phyloP scores from a whole-genome alignment of 257 asterid genomes.

The Rehmannia glutinosa region DNA sequence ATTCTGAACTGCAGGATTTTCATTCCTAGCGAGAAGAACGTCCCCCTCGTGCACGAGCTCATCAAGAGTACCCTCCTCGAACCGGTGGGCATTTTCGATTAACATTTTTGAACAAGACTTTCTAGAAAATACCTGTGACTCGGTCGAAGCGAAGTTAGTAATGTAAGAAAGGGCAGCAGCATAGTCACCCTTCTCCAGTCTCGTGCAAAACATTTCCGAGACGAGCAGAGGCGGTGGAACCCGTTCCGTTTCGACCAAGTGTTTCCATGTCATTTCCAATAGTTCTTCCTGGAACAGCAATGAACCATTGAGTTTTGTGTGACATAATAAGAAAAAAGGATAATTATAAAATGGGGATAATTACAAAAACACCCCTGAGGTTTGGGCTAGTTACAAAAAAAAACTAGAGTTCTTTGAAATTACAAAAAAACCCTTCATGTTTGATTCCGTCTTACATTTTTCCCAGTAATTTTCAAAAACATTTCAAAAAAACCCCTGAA shows the following conservation, averaged over 20 bases:
- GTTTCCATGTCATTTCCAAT: conserved; percentile 73
- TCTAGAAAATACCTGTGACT: conserved; percentile 46
- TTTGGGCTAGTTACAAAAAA: not conserved
- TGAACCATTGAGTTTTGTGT: not conserved
- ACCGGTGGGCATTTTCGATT: conserved; percentile 34
- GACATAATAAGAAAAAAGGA: too few relatives aligned
- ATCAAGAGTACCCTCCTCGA: conserved; percentile 33
- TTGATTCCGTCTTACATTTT: too few relatives aligned
- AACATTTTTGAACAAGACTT: conserved; percentile 70
- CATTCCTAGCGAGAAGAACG: conserved; percentile 17
- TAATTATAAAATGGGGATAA: too few relatives aligned
- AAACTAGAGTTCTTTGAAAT: too few relatives aligned
- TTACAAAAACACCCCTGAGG: too few relatives aligned
- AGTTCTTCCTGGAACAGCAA: conserved; percentile 41
- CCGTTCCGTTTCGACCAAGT: conserved; percentile 47
- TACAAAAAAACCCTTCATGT: too few relatives aligned
- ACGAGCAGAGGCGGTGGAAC: conserved; percentile 55
- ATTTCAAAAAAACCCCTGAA: too few relatives aligned
- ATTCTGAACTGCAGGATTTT: conserved; percentile 37
- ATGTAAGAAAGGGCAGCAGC: conserved; percentile 53
- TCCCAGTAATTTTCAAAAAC: too few relatives aligned
- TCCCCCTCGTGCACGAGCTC: conserved; percentile 36
- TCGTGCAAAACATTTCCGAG: conserved; percentile 56
- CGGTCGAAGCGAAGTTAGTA: conserved; percentile 36
- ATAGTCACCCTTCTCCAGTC: conserved; percentile 46